Evolutionary conservation across 371 early-diverging fungal species (phyloP).

Genomic region (Sanchytrium tribonematis): DNA sequence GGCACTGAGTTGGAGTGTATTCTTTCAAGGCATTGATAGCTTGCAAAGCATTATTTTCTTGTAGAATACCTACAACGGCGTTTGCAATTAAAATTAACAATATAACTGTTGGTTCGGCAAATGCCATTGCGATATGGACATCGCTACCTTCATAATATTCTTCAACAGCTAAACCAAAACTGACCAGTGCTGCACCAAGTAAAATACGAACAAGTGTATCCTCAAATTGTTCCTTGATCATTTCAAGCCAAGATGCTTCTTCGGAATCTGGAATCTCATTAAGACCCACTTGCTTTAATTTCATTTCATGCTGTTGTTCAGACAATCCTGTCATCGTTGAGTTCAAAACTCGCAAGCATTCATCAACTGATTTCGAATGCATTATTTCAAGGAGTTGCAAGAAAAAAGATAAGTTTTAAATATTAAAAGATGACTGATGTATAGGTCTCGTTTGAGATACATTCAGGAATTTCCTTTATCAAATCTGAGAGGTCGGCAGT

Average conservation of each 20-base stretch:
- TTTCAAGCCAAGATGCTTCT: conserved; percentile 53
- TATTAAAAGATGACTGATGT: no score
- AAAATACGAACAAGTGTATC: conserved; percentile 87
- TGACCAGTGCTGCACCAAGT: conserved; percentile 59
- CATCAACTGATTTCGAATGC: not conserved
- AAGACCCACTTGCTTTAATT: not conserved
- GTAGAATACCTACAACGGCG: conserved; percentile 80
- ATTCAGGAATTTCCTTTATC: no score
- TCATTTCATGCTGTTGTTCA: not conserved
- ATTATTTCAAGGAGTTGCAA: no score
- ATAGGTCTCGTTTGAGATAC: no score
- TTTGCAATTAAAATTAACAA: conserved; percentile 83
- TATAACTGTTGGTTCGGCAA: conserved; percentile 88
- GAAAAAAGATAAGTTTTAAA: no score
- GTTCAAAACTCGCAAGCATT: not conserved
- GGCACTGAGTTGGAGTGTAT: conserved; percentile 80
- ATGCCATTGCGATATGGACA: conserved; percentile 31
- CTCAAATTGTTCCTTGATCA: conserved; percentile 80
- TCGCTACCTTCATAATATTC: conserved; percentile 23
- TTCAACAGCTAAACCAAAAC: conserved; percentile 76
- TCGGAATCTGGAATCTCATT: conserved; percentile 1
- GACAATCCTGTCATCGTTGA: not conserved
- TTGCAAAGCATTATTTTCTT: conserved; percentile 81
- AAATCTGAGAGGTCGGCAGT: no score
- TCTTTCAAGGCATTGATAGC: conserved; percentile 83